These are phyloP conservation scores for Alternaria ethzedia DNA, from an alignment of 2,329 filamentous ascomycete genomes.

Conservation along the genomic window DNA sequence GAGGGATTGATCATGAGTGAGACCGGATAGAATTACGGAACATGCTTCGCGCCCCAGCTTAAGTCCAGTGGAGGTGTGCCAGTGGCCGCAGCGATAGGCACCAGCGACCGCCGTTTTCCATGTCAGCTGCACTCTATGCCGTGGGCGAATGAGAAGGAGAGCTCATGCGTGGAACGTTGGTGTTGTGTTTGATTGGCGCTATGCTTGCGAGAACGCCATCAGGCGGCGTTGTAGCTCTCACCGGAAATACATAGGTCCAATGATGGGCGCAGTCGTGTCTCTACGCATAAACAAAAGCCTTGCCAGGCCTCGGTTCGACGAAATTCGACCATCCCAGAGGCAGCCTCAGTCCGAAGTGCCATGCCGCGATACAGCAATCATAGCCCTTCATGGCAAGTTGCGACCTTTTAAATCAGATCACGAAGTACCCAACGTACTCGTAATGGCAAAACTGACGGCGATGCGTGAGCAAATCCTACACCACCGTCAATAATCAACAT, in stretches of 20 bases:
- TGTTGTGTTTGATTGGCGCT: background rate
- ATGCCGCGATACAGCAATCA: background rate
- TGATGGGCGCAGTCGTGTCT: background rate
- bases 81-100: background rate
- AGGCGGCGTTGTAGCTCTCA: background rate
- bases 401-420: background rate
- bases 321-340: background rate
- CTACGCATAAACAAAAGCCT: background rate
- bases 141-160: background rate
- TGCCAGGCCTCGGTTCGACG: background rate
- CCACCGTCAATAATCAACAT: background rate
- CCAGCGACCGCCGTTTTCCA: background rate
- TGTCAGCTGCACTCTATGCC: background rate
- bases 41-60: background rate
- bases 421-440: background rate
- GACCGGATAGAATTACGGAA: background rate
- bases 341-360: background rate
- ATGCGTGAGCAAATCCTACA: background rate
- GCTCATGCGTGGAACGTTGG: background rate
- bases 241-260: background rate
- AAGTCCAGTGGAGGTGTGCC: background rate
- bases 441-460: background rate
- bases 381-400: background rate
- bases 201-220: background rate
- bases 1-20: background rate